Base-by-base conservation (phyloP, 148 eudicot species). In the Vaccinium myrtillus region DNA sequence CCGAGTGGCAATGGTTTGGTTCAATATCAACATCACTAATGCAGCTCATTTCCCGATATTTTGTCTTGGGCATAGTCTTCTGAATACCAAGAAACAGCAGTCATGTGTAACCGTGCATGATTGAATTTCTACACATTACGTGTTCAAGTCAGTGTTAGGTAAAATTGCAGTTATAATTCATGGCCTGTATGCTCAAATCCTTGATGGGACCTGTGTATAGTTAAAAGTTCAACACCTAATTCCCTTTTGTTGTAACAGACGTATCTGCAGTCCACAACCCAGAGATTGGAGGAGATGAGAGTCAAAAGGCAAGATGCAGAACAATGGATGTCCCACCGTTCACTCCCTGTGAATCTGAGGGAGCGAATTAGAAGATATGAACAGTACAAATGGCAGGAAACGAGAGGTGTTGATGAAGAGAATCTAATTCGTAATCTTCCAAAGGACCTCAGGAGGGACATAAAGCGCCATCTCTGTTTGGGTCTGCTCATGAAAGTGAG, bases 291-390 rank as follows among this genome's bases (percentile, higher is more conserved):
- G 89, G 98, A 97, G 89, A 92, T 91, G 98, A 89, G 96, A 82
- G 93, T 94, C 73, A 95, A 93, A 87, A 92, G 94, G 82, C 92
- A 93, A 82, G 99, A 97, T 84, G 89, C 96, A 43, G 98, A 97
- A 89, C 96, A 94, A 84, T 95, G 98, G 98, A 95, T 97, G 99
- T 88, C 97, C n/a, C 97, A 93, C 69, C 92, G 98, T 55, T 88
- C 90, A 56, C 99, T 97, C 51, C 98, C 99, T n/a, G 95, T 92
- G 76, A 84, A 70, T 84, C 80, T 97, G 75, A 90, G 93, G 90
- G 98, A 93, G 85, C 90, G 99, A 85, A 94, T 97, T 39, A 94
- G 94, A 90, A 91, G 93, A 51, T 92, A 93, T 82, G 93, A 94
- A 75, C 99, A 94, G 55, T 97, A 94, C 90, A 93, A 90, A 82